Percentiles rank a stretch among this genome's conserved stretches.
Evolutionary conservation across 116 monocot species (phyloP).

Genomic region (Posidonia oceanica): DNA sequence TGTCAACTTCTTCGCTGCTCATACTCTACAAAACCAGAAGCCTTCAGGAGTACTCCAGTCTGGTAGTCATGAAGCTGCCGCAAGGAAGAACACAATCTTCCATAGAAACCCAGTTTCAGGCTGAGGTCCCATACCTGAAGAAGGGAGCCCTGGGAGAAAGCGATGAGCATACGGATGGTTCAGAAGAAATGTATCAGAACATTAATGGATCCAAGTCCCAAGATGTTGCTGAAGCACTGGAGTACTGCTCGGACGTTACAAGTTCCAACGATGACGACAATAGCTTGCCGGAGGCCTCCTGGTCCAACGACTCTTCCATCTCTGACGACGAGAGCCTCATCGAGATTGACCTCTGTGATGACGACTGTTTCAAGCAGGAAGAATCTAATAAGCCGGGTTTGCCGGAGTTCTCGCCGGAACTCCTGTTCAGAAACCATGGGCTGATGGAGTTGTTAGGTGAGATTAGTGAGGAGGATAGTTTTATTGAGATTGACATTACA

Average conservation of each 20-base stretch:
- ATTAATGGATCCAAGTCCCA: background rate
- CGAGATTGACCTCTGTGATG: constrained; percentile 46
- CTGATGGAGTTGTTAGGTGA: constrained; percentile 44
- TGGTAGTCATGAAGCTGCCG: background rate
- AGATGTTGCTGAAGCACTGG: background rate
- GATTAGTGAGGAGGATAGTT: constrained; percentile 63
- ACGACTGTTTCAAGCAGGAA: constrained; percentile 7
- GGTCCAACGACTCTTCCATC: constrained; percentile 15
- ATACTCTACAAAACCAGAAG: background rate
- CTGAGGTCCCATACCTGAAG: no score
- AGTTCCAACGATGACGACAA: background rate
- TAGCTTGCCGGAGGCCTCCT: background rate
- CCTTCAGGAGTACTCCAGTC: background rate
- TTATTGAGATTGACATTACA: constrained; percentile 75
- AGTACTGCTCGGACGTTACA: background rate
- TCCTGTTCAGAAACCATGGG: constrained; percentile 27
- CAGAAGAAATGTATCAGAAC: background rate
- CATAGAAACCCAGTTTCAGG: no score
- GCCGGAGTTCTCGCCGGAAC: constrained; percentile 27
- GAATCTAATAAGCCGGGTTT: background rate
- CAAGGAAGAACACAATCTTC: background rate
- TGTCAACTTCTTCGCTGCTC: background rate
- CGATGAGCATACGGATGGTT: background rate
- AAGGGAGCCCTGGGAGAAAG: background rate
- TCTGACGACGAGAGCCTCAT: constrained; percentile 72